phyloP scores from a whole-genome alignment of 164 flowering plant genomes.

The Tetracentron sinense region DNA sequence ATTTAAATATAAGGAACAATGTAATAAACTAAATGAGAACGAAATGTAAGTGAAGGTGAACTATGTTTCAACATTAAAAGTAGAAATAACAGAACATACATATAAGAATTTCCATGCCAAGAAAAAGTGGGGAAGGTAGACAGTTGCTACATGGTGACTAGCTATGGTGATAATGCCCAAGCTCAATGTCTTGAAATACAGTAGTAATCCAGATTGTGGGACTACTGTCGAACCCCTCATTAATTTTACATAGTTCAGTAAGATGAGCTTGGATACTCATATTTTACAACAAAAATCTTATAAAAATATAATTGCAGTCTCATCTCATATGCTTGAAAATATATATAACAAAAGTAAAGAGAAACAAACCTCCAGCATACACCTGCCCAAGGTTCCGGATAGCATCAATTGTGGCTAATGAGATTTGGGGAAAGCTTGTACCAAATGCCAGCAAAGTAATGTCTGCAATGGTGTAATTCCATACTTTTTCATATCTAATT shows the following conservation, averaged over 20 bases:
- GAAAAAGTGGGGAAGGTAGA: not conserved
- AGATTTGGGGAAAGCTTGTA: constrained; percentile 95
- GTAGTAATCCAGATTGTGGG: not conserved
- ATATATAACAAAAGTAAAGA: constrained; percentile 4
- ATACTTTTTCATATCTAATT: constrained; percentile 59
- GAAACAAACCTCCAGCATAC: constrained; percentile 81
- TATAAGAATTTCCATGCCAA: not conserved
- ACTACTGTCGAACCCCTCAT: too few species aligned
- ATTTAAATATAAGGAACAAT: not conserved
- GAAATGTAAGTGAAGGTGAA: not conserved
- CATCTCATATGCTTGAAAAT: not conserved
- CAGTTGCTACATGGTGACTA: not conserved
- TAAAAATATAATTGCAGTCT: not conserved
- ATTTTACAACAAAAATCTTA: not conserved
- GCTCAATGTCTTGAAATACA: not conserved
- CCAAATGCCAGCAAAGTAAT: constrained; percentile 83
- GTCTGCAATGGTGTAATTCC: constrained; percentile 92
- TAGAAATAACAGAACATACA: not conserved
- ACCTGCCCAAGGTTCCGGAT: constrained; percentile 61
- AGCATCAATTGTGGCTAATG: constrained; percentile 88
- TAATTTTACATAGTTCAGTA: not conserved
- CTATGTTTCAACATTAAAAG: not conserved
- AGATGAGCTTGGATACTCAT: not conserved
- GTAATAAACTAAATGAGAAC: not conserved
- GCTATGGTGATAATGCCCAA: not conserved